Evolutionary conservation across 805 yeast species (phyloP).

Genomic region (Candida odintsovae): DNA sequence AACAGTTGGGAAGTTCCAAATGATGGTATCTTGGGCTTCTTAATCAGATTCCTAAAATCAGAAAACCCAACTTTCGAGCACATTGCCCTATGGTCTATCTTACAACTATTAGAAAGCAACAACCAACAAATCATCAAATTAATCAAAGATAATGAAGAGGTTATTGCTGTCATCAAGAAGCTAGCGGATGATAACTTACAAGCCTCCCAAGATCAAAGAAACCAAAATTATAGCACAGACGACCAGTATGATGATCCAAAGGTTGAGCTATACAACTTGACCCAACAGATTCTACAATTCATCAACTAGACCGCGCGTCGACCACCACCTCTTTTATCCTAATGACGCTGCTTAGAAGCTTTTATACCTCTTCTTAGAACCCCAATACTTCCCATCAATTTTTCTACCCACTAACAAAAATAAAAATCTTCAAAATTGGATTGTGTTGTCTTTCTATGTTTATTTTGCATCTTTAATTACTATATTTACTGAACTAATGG

Average conservation of each 20-base stretch:
- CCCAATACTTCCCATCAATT: neutral
- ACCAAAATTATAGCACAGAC: conserved; percentile 23
- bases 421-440: neutral
- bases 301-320: conserved; percentile 15
- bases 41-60: conserved; percentile 71
- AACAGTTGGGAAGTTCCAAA: conserved; percentile 73
- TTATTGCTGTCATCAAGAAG: conserved; percentile 49
- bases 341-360: neutral
- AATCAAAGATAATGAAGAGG: conserved; percentile 49
- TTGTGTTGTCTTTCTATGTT: neutral
- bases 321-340: neutral
- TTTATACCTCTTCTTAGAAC: neutral
- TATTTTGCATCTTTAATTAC: neutral
- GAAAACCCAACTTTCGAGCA: conserved; percentile 95
- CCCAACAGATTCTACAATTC: conserved; percentile 59
- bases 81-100: conserved; percentile 94
- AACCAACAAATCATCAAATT: conserved; percentile 52
- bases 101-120: conserved; percentile 87
- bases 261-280: conserved; percentile 56
- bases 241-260: conserved; percentile 56
- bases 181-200: conserved; percentile 31
- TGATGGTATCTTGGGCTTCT: conserved; percentile 82
- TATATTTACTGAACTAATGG: neutral
- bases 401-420: neutral
- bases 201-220: conserved; percentile 25